Evolutionary conservation across 441 rosid genomes (phyloP).

Genomic region (Erodium trifolium): DNA sequence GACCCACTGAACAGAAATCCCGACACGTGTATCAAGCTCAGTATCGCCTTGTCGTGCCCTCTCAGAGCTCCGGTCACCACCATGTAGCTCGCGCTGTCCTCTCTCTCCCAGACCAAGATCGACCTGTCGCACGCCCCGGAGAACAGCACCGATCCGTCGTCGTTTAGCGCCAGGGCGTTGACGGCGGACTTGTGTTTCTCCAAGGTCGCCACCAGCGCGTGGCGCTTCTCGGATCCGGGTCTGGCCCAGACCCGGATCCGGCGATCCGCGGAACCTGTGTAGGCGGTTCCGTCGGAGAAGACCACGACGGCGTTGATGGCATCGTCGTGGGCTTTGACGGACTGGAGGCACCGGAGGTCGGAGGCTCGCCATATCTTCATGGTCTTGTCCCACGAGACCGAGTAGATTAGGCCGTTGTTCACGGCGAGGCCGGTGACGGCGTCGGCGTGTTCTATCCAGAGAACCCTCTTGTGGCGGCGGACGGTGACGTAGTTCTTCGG

Average conservation of each 20-base stretch:
- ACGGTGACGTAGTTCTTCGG: not conserved
- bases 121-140: not conserved
- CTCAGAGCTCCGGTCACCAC: not conserved
- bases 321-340: not conserved
- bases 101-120: not conserved
- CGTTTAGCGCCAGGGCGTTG: not conserved
- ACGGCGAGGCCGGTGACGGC: slow-evolving; percentile 1
- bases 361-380: not conserved
- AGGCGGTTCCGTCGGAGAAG: not conserved
- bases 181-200: not conserved
- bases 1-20: not conserved
- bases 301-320: not conserved
- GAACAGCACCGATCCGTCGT: slow-evolving; percentile 2
- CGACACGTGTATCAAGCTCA: not conserved
- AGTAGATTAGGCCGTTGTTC: not conserved
- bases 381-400: not conserved
- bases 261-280: not conserved
- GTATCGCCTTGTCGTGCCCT: not conserved
- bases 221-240: not conserved
- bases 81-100: not conserved
- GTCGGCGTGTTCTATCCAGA: slow-evolving; percentile 1
- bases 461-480: not conserved
- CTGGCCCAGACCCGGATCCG: not conserved
- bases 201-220: not conserved
- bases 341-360: not conserved